These are phyloP conservation scores for Cytospora piceae DNA, from an alignment of 2,329 filamentous ascomycete species.

Conservation along the genomic window DNA sequence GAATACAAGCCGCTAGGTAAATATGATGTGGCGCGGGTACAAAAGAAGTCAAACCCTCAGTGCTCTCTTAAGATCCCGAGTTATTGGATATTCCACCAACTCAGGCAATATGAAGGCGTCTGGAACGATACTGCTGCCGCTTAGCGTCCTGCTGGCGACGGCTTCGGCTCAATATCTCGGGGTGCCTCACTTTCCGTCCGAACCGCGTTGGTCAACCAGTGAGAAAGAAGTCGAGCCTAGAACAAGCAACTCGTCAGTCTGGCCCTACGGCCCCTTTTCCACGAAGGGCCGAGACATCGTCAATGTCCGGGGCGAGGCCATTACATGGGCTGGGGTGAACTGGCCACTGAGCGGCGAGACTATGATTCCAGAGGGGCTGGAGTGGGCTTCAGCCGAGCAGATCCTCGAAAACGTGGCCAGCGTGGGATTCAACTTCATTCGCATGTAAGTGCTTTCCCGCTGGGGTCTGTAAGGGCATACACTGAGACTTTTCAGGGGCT, in stretches of 20 bases:
- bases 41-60: not conserved
- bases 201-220: conserved; percentile 38
- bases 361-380: conserved; percentile 60
- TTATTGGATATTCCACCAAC: not conserved
- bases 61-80: not conserved
- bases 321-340: conserved; percentile 44
- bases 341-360: conserved; percentile 51
- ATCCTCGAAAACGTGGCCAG: conserved; percentile 54
- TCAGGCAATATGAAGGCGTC: conserved; percentile 12
- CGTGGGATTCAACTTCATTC: conserved; percentile 59
- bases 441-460: conserved; percentile 41
- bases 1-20: not conserved
- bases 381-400: conserved; percentile 53
- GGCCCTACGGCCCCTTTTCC: conserved; percentile 46
- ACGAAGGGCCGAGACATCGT: conserved; percentile 45
- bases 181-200: conserved; percentile 25
- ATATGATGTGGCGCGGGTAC: not conserved
- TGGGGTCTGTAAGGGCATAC: too few species aligned
- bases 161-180: conserved; percentile 21
- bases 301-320: conserved; percentile 41
- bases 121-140: conserved; percentile 19
- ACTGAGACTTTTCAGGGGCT: conserved; percentile 41
- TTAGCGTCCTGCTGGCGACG: conserved; percentile 12
- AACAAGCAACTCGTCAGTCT: conserved; percentile 33
- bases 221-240: conserved; percentile 36